These are phyloP conservation scores for Alternaria angustiovoidea DNA, from an alignment of 2,329 filamentous ascomycete genomes.

Conservation along the genomic window DNA sequence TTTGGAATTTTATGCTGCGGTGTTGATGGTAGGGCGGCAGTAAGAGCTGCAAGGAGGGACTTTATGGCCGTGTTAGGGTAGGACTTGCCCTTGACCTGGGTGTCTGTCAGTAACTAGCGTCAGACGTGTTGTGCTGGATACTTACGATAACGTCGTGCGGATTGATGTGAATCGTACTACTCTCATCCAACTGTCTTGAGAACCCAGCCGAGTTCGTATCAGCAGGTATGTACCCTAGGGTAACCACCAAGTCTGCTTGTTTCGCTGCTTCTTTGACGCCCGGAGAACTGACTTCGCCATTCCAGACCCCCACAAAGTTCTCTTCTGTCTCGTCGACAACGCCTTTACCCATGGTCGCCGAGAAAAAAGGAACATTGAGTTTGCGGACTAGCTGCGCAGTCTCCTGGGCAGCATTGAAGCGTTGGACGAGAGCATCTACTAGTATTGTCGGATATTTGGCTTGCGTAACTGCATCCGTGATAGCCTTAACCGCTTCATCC, in stretches of 20 bases:
- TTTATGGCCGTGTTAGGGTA: conserved; percentile 50
- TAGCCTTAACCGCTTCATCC: conserved; percentile 45
- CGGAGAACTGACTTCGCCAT: conserved; percentile 49
- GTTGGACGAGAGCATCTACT: conserved; percentile 51
- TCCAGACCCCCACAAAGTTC: conserved; percentile 54
- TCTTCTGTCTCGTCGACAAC: conserved; percentile 53
- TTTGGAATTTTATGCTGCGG: conserved; percentile 35
- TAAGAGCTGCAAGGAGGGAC: conserved; percentile 44
- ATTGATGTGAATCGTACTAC: conserved; percentile 49
- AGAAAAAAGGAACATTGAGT: conserved; percentile 50
- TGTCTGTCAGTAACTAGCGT: background rate
- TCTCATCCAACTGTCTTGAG: conserved; percentile 44
- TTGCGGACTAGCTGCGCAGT: conserved; percentile 44
- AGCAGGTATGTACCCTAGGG: conserved; percentile 51
- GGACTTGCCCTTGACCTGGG: conserved; percentile 39
- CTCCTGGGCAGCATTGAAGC: conserved; percentile 49
- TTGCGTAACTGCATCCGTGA: conserved; percentile 41
- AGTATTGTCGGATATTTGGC: conserved; percentile 51
- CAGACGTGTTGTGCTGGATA: background rate
- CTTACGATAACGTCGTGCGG: conserved; percentile 48
- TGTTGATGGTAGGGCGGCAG: conserved; percentile 28
- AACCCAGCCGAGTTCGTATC: conserved; percentile 57
- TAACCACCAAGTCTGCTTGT: conserved; percentile 48
- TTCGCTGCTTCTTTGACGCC: conserved; percentile 50
- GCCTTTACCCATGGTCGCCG: conserved; percentile 54